Evolutionary conservation across 768 basidiomycete species (phyloP).

Genomic region (Panellus pusillus): DNA sequence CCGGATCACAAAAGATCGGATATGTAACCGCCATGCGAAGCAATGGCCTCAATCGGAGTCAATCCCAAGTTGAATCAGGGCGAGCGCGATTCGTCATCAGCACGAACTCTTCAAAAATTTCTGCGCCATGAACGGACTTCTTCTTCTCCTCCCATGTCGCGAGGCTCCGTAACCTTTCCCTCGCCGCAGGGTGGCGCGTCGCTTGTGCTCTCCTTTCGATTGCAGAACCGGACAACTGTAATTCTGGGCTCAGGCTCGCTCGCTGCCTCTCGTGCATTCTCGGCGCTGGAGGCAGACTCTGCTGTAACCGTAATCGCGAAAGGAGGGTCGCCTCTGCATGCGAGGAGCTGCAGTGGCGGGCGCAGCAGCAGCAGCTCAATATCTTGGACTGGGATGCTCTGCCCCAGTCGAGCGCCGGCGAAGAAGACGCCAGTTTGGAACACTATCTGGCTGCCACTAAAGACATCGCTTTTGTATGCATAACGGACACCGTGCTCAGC

Average conservation of each 20-base stretch:
- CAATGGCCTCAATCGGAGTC: no score
- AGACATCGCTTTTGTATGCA: constrained; percentile 54
- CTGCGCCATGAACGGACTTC: neutral
- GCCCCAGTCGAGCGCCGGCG: constrained; percentile 34
- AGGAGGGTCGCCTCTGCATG: constrained; percentile 51
- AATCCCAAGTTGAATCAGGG: neutral
- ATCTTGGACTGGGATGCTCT: constrained; percentile 56
- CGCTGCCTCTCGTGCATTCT: constrained; percentile 81
- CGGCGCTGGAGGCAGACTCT: constrained; percentile 79
- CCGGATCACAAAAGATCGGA: no score
- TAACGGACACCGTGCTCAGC: constrained; percentile 75
- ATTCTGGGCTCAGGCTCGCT: constrained; percentile 79
- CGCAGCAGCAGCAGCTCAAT: constrained; percentile 51
- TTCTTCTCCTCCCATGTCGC: constrained; percentile 5
- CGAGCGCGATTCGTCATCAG: neutral
- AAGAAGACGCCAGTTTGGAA: constrained; percentile 44
- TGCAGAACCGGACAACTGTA: constrained; percentile 53
- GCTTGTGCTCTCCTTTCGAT: constrained; percentile 74
- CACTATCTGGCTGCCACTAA: constrained; percentile 39
- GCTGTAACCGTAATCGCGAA: constrained; percentile 63
- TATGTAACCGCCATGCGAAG: no score
- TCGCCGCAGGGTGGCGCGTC: constrained; percentile 63
- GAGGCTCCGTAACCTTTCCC: constrained; percentile 29
- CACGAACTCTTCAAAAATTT: neutral
- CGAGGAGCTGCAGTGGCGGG: constrained; percentile 72